Conservation (phyloP, 805 yeast genomes). For the Wickerhamiella bombiphila region DNA sequence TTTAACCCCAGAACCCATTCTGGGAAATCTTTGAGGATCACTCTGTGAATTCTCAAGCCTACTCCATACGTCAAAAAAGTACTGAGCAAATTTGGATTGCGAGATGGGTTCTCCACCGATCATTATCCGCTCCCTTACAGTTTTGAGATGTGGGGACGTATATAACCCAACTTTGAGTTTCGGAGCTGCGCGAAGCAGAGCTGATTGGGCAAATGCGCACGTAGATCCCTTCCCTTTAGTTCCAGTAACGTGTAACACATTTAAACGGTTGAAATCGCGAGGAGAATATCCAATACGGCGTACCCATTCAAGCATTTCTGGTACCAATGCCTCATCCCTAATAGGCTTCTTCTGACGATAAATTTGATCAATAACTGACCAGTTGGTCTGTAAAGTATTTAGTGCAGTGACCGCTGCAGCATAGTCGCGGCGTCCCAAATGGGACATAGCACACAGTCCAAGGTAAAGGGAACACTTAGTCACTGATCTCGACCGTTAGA, state of each 20-base stretch:
- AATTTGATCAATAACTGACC: conserved; percentile 73
- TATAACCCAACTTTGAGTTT: conserved; percentile 66
- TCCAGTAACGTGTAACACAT: conserved; percentile 86
- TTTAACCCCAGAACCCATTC: conserved; percentile 54
- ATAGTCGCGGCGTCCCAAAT: conserved; percentile 17
- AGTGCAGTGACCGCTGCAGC: conserved; percentile 72
- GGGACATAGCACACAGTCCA: too few relatives aligned
- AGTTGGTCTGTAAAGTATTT: conserved; percentile 81
- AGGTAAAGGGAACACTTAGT: too few relatives aligned
- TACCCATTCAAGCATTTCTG: conserved; percentile 76
- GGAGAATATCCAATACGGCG: conserved; percentile 54
- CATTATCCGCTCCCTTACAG: conserved; percentile 82
- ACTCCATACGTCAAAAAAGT: conserved; percentile 94
- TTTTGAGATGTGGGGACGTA: conserved; percentile 88
- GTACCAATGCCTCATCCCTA: conserved; percentile 43
- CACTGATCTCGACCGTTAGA: too few relatives aligned
- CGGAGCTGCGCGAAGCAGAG: conserved; percentile 38
- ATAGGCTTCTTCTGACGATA: conserved; percentile 56
- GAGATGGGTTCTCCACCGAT: conserved; percentile 76
- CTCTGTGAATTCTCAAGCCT: conserved; percentile 45
- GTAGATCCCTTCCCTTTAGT: conserved; percentile 98
- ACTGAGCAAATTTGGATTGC: conserved; percentile 66
- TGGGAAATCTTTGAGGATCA: conserved; percentile 47
- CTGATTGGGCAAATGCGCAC: conserved; percentile 82
- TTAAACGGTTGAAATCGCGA: conserved; percentile 54